Conservation (phyloP, 371 early-diverging fungal genomes). For the Apophysomyces trapeziformis region DNA sequence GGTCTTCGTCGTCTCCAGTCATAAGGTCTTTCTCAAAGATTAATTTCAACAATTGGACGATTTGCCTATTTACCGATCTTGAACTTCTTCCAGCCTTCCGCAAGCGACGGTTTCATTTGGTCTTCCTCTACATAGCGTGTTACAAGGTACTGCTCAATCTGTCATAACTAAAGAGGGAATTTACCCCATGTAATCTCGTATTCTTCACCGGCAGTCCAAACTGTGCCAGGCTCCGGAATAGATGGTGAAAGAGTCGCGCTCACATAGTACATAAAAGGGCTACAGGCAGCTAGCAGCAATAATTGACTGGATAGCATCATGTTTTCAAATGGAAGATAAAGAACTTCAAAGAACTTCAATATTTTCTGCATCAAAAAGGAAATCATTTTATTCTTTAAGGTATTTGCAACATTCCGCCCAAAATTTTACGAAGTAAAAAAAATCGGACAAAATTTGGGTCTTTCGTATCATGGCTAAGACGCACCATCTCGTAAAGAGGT, state of each 20-base stretch:
- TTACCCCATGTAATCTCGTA: conserved; percentile 53
- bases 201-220: conserved; percentile 46
- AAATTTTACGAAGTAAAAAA: not conserved
- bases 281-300: conserved; percentile 14
- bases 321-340: conserved; percentile 2
- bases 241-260: conserved; percentile 41
- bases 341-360: not conserved
- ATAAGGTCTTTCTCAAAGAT: conserved; percentile 34
- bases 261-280: conserved; percentile 11
- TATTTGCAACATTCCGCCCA: conserved; percentile 1
- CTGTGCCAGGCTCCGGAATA: conserved; percentile 51
- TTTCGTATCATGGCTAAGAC: not conserved
- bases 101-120: conserved; percentile 21
- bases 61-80: conserved; percentile 37
- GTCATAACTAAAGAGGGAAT: not conserved
- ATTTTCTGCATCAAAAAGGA: not conserved
- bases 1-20: conserved; percentile 45
- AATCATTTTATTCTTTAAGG: not conserved
- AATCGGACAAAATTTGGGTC: not conserved
- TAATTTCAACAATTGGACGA: no score
- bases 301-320: conserved; percentile 14
- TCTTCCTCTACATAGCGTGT: conserved; percentile 28
- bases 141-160: not conserved
- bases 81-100: conserved; percentile 35
- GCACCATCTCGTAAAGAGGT: no score